Percentiles rank a stretch among this genome's conserved stretches.
Evolutionary conservation across 2,329 filamentous ascomycete genomes (phyloP).

Genomic region (Nothopassalora personata): DNA sequence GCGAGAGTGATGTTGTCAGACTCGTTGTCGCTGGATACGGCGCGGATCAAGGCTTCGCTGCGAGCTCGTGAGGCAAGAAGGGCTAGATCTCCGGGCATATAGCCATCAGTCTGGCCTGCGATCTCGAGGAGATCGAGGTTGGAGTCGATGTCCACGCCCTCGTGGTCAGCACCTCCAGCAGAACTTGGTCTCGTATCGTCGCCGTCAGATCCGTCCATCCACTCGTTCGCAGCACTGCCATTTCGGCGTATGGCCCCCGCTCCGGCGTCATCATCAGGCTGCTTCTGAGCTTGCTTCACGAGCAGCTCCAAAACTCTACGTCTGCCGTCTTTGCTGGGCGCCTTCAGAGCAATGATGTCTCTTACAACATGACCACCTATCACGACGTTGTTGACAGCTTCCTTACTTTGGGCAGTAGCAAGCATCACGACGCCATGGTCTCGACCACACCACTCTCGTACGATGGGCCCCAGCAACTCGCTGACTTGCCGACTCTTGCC

Average conservation of each 20-base stretch:
- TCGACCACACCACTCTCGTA: slow-evolving; percentile 74
- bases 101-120: slow-evolving; percentile 90
- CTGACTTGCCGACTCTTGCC: slow-evolving; percentile 87
- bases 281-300: slow-evolving; percentile 41
- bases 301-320: slow-evolving; percentile 78
- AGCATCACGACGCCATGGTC: slow-evolving; percentile 79
- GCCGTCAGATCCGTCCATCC: slow-evolving; percentile 67
- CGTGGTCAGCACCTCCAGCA: slow-evolving; percentile 39
- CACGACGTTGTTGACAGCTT: slow-evolving; percentile 83
- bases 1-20: slow-evolving; percentile 58
- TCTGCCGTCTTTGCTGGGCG: slow-evolving; percentile 86
- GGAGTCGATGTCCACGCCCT: slow-evolving; percentile 63
- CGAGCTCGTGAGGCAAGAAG: slow-evolving; percentile 80
- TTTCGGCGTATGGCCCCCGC: slow-evolving; percentile 11
- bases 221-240: slow-evolving; percentile 36
- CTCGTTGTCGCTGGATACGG: slow-evolving; percentile 48
- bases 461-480: slow-evolving; percentile 77
- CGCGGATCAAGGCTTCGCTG: slow-evolving; percentile 86
- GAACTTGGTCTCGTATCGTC: slow-evolving; percentile 39
- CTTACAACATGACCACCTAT: slow-evolving; percentile 87
- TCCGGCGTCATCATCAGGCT: slow-evolving; percentile 7
- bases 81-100: slow-evolving; percentile 92
- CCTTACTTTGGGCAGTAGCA: slow-evolving; percentile 88
- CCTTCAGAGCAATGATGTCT: slow-evolving; percentile 83
- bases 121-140: slow-evolving; percentile 87